A percentile compares a stretch with the other conserved stretches of the same genome.
These are phyloP conservation scores for Chlamydomonas sp. DNA, from an alignment of 139 green algal species.

Conservation along the genomic window DNA sequence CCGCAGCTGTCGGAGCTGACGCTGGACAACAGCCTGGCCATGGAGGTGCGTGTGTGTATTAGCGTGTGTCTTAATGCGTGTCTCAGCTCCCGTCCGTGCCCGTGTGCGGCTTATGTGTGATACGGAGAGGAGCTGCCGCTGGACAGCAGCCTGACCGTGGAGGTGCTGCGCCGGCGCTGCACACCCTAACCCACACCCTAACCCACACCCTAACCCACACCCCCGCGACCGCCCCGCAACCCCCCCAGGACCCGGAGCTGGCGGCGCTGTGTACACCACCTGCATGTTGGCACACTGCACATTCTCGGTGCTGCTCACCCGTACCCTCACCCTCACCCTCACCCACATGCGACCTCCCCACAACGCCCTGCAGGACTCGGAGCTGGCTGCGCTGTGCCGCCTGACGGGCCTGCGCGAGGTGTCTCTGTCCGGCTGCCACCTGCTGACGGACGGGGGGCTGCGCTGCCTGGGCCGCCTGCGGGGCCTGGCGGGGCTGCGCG, in stretches of 20 bases:
- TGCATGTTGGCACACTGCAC: not conserved
- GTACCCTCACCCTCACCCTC: not conserved
- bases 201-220: no score
- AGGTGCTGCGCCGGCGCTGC: no score
- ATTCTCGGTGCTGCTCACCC: no score
- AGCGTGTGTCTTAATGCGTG: no score
- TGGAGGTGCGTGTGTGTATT: slow-evolving; percentile 3
- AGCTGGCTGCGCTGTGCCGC: slow-evolving; percentile 20
- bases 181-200: no score
- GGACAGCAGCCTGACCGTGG: no score
- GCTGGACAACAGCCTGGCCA: slow-evolving; percentile 30
- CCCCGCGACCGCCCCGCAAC: no score
- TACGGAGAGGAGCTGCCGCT: no score
- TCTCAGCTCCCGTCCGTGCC: no score
- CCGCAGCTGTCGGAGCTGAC: slow-evolving; percentile 3
- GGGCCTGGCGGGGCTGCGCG: not conserved
- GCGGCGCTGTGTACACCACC: no score
- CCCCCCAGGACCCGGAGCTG: no score
- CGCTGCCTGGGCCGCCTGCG: slow-evolving; percentile 9
- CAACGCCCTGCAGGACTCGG: slow-evolving; percentile 2
- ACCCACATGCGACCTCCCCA: not conserved
- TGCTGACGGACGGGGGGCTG: slow-evolving; percentile 32
- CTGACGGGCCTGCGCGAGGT: slow-evolving; percentile 5
- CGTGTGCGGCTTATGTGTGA: no score
- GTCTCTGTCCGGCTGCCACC: slow-evolving; percentile 3